Evolutionary conservation across 345 rosid species (phyloP).

Genomic region (Anastatica hierochuntica): DNA sequence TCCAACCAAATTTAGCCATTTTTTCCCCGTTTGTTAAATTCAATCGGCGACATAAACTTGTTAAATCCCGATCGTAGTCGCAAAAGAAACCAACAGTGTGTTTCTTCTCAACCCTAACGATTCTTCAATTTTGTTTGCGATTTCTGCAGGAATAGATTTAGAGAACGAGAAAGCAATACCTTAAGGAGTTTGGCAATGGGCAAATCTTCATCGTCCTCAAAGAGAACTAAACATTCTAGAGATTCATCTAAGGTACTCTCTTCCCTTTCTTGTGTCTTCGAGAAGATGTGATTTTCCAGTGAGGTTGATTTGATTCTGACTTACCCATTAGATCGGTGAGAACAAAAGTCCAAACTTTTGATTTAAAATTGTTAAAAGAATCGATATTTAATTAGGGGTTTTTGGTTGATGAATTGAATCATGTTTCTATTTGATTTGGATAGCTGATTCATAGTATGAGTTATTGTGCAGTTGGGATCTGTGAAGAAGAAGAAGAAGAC

Average conservation of each 20-base stretch:
- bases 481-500: slow-evolving; percentile 49
- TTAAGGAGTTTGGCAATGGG: slow-evolving; percentile 25
- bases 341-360: slow-evolving; percentile 6
- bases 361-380: neutral
- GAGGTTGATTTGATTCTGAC: neutral
- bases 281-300: neutral
- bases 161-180: neutral
- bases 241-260: slow-evolving; percentile 35
- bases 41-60: neutral
- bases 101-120: no score
- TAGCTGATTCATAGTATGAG: neutral
- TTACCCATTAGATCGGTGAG: slow-evolving; percentile 1
- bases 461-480: slow-evolving; percentile 33
- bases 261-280: neutral
- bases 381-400: neutral
- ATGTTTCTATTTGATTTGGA: neutral
- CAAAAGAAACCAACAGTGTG: no score
- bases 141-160: neutral
- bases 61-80: no score
- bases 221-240: slow-evolving; percentile 37
- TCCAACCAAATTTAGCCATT: no score
- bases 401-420: neutral
- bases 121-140: no score
- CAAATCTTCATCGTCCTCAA: slow-evolving; percentile 37
- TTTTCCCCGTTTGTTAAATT: neutral